phyloP scores from a whole-genome alignment of 1,139 yeast species.

The Saccharomyces hybrid region DNA sequence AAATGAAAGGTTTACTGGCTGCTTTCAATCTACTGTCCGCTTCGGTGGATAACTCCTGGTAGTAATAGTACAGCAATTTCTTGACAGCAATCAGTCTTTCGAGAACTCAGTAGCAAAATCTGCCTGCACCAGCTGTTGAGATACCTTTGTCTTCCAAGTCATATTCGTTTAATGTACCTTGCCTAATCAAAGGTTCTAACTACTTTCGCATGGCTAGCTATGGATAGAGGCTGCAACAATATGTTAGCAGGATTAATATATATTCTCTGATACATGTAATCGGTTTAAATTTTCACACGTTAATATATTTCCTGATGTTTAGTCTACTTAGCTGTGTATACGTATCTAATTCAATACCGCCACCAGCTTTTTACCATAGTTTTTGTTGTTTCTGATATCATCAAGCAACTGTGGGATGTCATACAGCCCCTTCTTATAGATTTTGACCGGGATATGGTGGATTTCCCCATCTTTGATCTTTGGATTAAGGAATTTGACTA shows the following conservation, averaged over 20 bases:
- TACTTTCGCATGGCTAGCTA: not conserved
- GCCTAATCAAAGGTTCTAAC: not conserved
- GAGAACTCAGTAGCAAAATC: not conserved
- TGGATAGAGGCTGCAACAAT: not conserved
- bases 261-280: not conserved
- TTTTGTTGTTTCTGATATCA: slow-evolving; percentile 25
- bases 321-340: not conserved
- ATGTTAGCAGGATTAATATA: not conserved
- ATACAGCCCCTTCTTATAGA: slow-evolving; percentile 24
- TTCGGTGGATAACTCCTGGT: not conserved
- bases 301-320: not conserved
- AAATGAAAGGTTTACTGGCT: not conserved
- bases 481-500: slow-evolving; percentile 22
- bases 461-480: slow-evolving; percentile 24
- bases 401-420: slow-evolving; percentile 20
- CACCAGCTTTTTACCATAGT: slow-evolving; percentile 28
- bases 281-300: not conserved
- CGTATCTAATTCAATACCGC: slow-evolving; percentile 8
- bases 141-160: not conserved
- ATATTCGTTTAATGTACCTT: not conserved
- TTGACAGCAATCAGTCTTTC: not conserved
- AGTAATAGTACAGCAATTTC: not conserved
- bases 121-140: not conserved
- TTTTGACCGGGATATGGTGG: slow-evolving; percentile 25
- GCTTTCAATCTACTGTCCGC: not conserved